Evolutionary conservation across 257 asterid genomes (phyloP).

Genomic region (Schizonepeta tenuifolia): DNA sequence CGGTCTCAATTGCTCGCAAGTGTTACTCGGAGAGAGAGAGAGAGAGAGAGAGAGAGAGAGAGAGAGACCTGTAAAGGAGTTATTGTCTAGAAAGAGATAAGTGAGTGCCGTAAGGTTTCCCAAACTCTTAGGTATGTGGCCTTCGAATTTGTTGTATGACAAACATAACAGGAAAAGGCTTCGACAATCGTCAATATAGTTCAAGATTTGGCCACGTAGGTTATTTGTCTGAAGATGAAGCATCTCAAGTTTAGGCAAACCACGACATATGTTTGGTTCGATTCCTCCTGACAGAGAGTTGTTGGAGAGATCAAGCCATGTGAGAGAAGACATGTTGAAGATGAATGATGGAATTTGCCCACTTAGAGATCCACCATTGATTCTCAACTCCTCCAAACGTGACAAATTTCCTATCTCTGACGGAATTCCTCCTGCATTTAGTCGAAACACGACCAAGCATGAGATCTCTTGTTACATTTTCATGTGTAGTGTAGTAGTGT

Average conservation of each 20-base stretch:
- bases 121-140: slow-evolving; percentile 34
- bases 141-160: slow-evolving; percentile 36
- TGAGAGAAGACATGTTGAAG: slow-evolving; percentile 45
- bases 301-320: slow-evolving; percentile 26
- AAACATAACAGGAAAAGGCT: slow-evolving; percentile 30
- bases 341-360: slow-evolving; percentile 35
- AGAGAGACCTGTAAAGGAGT: too few species aligned
- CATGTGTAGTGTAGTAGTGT: too few species aligned
- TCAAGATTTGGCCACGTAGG: slow-evolving; percentile 45
- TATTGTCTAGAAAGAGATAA: slow-evolving; percentile 12
- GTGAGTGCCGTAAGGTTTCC: slow-evolving; percentile 39
- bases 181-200: slow-evolving; percentile 38
- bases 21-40: too few species aligned
- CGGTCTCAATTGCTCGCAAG: too few species aligned
- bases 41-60: too few species aligned
- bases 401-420: background rate
- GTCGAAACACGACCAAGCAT: background rate
- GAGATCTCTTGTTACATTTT: background rate
- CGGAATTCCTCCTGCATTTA: background rate
- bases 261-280: slow-evolving; percentile 21
- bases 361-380: slow-evolving; percentile 24
- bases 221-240: slow-evolving; percentile 37
- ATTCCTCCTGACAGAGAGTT: slow-evolving; percentile 51
- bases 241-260: slow-evolving; percentile 43
- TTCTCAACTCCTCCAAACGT: background rate